Evolutionary conservation across 345 rosid species (phyloP), one percentile per base, ranked within the genome.

Genomic region (Dimocarpus longan): DNA sequence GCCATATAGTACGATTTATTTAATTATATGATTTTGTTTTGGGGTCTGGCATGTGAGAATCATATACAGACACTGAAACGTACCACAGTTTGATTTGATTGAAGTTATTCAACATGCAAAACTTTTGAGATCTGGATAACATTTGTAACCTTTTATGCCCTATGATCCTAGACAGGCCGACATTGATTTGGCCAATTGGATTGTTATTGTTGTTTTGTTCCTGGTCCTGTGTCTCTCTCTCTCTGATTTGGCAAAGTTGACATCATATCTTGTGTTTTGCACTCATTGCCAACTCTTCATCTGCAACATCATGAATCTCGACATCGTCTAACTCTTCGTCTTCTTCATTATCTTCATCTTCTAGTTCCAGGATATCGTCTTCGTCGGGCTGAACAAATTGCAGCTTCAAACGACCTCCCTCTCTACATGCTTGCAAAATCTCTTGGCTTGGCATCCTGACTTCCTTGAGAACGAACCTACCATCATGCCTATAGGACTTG

Each of bases 391-490:
- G 97, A 63, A 92, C 84, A 78, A 95, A 80, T 65, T 93, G 89
- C 81, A 95, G 86, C 85, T 76, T 90, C 72, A 95, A 81, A 22
- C 99, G 78, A 60, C 99, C 98, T 64, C 89, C 92, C 84, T 93
- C 91, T 70, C 99, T 91, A 15, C 86, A 85, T 2, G 98, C 96
- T 65, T 82, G 92, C 76, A 95, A 84, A 77, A 92, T 66, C 82
- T 95, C 97, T 81, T 90, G 90, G 66, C 86, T 87, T 2, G 97
- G 97, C 62, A 90, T 85, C 76, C 84, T 90, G 21, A 93, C 87
- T 87, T 92, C 93, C 81, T 88, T 92, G 44, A 93, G 90, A 37
- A 95, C 93, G 76, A 93, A 87, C 79, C 99, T 87, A 9, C 98
- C 98, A 59, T 91, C 93, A 18, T 91, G 84, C 80, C 97, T 79